Percentiles rank a stretch among this genome's conserved stretches.
Conservation (phyloP, 2,329 filamentous ascomycete species). For the Pseudogymnoascus sp. region DNA sequence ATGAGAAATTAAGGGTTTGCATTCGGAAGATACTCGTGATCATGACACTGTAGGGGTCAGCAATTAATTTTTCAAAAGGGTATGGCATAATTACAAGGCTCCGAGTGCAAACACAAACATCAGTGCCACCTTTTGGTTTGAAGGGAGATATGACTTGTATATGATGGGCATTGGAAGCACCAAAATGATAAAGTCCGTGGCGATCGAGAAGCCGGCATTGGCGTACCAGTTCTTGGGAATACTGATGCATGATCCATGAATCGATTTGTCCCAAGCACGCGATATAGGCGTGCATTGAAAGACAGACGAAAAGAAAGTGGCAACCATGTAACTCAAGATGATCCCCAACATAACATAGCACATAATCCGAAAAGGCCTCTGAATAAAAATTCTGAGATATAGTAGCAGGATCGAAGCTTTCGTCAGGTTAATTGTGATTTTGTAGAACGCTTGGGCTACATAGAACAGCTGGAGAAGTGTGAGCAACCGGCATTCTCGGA, state of each 20-base stretch:
- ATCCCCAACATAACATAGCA: slow-evolving; percentile 39
- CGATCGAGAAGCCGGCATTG: slow-evolving; percentile 37
- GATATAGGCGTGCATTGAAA: slow-evolving; percentile 46
- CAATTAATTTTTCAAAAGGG: neutral
- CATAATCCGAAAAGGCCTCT: slow-evolving; percentile 40
- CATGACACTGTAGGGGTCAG: slow-evolving; percentile 23
- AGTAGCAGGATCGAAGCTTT: slow-evolving; percentile 48
- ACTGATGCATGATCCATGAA: slow-evolving; percentile 40
- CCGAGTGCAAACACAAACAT: slow-evolving; percentile 34
- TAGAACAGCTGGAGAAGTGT: slow-evolving; percentile 40
- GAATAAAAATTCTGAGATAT: slow-evolving; percentile 49
- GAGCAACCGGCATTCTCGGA: neutral
- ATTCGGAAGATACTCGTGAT: slow-evolving; percentile 31
- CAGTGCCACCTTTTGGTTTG: slow-evolving; percentile 43
- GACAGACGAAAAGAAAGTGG: slow-evolving; percentile 41
- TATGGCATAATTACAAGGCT: slow-evolving; percentile 28
- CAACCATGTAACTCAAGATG: slow-evolving; percentile 41
- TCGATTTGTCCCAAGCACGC: slow-evolving; percentile 41
- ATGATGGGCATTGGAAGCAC: slow-evolving; percentile 32
- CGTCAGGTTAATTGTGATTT: slow-evolving; percentile 47
- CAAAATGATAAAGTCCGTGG: slow-evolving; percentile 32
- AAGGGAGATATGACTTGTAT: slow-evolving; percentile 27
- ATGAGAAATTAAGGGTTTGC: slow-evolving; percentile 28
- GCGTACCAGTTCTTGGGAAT: slow-evolving; percentile 44
- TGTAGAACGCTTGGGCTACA: slow-evolving; percentile 48